phyloP scores from a whole-genome alignment of 441 rosid species.

The Breynia disticha region DNA sequence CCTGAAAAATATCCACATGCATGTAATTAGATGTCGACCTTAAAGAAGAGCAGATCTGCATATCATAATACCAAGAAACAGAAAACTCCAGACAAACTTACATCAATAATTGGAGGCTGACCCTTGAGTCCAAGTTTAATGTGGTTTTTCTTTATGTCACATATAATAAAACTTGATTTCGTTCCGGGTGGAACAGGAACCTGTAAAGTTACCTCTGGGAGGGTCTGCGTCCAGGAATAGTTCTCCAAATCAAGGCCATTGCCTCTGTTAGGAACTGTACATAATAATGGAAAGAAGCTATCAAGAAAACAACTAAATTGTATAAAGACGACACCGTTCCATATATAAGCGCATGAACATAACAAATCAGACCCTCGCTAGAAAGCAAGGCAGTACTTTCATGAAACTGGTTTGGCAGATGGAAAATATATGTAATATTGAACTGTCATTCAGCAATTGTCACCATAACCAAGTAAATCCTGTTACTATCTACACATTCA shows the following conservation, averaged over 20 bases:
- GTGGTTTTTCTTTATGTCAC: constrained; percentile 81
- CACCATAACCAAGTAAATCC: no score
- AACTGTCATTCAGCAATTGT: no score
- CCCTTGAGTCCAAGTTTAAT: constrained; percentile 88
- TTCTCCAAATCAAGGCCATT: constrained; percentile 88
- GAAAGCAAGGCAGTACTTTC: no score
- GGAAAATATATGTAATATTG: no score
- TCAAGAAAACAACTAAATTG: neutral
- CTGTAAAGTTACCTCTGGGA: constrained; percentile 66
- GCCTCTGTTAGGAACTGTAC: constrained; percentile 77
- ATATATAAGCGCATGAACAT: no score
- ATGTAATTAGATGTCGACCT: neutral
- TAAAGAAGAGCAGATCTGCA: neutral
- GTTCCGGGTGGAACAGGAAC: constrained; percentile 84
- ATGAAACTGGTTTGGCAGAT: no score
- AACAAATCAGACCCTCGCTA: no score
- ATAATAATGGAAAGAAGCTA: neutral
- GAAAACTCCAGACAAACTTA: constrained; percentile 21
- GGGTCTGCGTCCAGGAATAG: constrained; percentile 83
- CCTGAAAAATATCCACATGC: constrained; percentile 33
- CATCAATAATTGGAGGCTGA: constrained; percentile 84
- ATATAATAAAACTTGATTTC: constrained; percentile 55
- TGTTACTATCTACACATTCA: no score
- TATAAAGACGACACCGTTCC: no score
- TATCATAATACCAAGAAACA: neutral